Evolutionary conservation across 257 asterid genomes (phyloP), one percentile per base, ranked within the genome.

Genomic region (Lavandula angustifolia): DNA sequence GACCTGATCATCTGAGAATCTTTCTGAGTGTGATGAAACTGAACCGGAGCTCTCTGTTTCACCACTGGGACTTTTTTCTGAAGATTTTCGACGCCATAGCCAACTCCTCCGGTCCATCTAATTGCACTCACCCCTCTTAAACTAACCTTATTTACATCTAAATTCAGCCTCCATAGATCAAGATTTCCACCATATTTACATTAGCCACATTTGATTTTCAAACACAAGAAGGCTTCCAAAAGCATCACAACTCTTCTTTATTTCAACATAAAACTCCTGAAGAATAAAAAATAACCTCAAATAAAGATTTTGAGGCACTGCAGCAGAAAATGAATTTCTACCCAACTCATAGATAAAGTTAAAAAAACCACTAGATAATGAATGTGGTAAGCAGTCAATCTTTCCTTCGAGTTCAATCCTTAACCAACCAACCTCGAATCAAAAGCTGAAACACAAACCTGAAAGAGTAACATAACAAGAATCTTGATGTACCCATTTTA

Each of bases 1-100:
- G 71, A 92, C 97, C 96, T 87, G 98, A 72, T 92, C 99, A 80
- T 87, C 99, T 0, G 94, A 89, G 76, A 82, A 86, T 79, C 96
- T 84, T 64, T 81, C 95, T 0, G 95, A 89, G 80, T 73, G 89
- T 4, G 96, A 87, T 33, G 96, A 92, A 6, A 80, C 47, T 16
- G 98, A 92, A 48, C 87, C 97, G 1, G 96, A 81, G 81, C 97
- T 85, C 79, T 92, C 96, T 1, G 96, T 87, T 79, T 92, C 98
- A 44, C 89, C 96, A 51, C 75, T 72, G 2, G 86, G 94, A 79
- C 87, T 81, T 75, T 83, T 88, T n/a, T 86, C 98, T 0, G 89
- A 86, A 29, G 91, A 85, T 58, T 82, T 89, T 47, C 91, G 87
- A 73, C 95, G 79, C 99, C 97, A 89, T 46, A 84, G 75, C 99